Evolutionary conservation across 176 grass and related monocot species (phyloP), one percentile per base, ranked within the genome.

Genomic region (Cenchrus purpureus): DNA sequence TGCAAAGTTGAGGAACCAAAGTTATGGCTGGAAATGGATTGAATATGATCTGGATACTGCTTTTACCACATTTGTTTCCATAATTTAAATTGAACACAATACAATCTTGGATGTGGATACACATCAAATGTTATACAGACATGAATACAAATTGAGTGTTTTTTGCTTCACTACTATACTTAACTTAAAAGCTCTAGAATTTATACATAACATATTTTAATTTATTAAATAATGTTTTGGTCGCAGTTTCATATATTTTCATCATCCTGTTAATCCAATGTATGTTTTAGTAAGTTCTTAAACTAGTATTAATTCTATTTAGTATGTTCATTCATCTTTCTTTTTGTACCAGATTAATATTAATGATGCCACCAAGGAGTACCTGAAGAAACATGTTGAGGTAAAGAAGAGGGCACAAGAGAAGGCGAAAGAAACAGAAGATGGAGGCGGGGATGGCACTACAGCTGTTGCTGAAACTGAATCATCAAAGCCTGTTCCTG

Each of bases 331-430:
- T 85, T 69, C 13, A 57, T 74, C 75, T 65, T 87, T 83, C 37
- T 63, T 76, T 52, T 37, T 12, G 28, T 86, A 60, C 62, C 66
- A 97, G 97, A 72, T 97, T 83, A 99, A 99, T 74, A 96, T 92
- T 83, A 99, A 96, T 20, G 91, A 99, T 88, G 97, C 97, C 51
- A 97, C 97, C 70, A 94, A 91, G 79, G 90, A 88, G 31, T 97
- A 99, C 79, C 84, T 99, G 74, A 91, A 99, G 66, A 94, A 89
- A 84, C 85, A 96, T 91, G 92, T 99, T 68, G 94, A 89, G 87
- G 97, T 71, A 90, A 99, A 87, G 87, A 99, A 97, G 84, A 92
- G 62, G 45, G 79, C 84, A 82, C 91, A 85, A n/a, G 88, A 91
- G 81, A 99, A 94, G 64, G 60, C 72, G 25, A 94, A 92, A 89